Conservation (phyloP, 2,329 filamentous ascomycete species). For the Aspergillus sp. region DNA sequence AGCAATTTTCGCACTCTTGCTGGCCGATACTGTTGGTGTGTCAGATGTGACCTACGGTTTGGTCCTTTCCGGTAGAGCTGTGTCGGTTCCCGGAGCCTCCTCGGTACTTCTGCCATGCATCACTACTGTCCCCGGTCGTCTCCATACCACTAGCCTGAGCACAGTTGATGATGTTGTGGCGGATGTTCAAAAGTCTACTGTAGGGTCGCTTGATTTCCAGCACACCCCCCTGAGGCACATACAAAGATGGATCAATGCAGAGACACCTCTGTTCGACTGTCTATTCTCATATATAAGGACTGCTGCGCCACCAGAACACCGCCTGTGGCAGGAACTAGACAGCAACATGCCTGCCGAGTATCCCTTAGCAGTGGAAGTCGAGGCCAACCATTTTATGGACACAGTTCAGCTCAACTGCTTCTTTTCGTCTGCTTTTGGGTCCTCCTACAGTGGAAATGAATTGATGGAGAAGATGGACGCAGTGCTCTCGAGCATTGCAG, state of each 20-base stretch:
- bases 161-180: constrained; percentile 28
- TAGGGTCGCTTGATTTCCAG: constrained; percentile 37
- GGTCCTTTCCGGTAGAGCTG: constrained; percentile 37
- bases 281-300: constrained; percentile 37
- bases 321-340: constrained; percentile 34
- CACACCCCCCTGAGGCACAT: constrained; percentile 40
- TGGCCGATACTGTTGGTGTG: constrained; percentile 31
- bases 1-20: constrained; percentile 36
- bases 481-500: constrained; percentile 29
- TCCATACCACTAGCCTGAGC: constrained; percentile 25
- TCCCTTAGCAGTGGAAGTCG: constrained; percentile 38
- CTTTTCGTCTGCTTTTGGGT: constrained; percentile 31
- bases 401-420: constrained; percentile 27
- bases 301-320: constrained; percentile 13
- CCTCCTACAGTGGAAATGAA: constrained; percentile 22
- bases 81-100: constrained; percentile 34
- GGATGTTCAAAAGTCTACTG: constrained; percentile 26
- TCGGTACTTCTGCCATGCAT: constrained; percentile 40
- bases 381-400: constrained; percentile 28
- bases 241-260: constrained; percentile 37
- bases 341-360: constrained; percentile 40
- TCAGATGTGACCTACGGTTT: constrained; percentile 37
- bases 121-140: constrained; percentile 40
- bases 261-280: constrained; percentile 37
- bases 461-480: constrained; percentile 38